Evolutionary conservation across 108 stramenopile species (phyloP).

Genomic region (Pinguiococcus pyrenoidosus): DNA sequence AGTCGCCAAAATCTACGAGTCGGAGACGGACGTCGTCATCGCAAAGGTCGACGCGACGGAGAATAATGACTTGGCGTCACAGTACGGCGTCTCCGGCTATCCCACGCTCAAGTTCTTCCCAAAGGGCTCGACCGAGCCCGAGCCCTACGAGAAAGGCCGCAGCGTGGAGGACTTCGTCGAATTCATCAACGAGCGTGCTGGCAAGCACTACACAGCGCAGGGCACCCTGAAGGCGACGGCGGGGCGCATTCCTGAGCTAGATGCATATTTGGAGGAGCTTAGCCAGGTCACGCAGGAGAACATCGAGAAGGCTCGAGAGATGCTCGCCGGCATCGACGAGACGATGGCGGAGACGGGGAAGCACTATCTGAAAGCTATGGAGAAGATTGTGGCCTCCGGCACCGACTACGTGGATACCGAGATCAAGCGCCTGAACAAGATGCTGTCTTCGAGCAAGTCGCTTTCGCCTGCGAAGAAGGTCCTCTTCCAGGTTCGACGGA

Average conservation of each 20-base stretch:
- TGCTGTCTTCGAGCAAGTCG: too few relatives aligned
- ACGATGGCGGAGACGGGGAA: not conserved
- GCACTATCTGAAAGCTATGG: not conserved
- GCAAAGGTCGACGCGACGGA: constrained; percentile 28
- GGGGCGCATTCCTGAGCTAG: constrained; percentile 4
- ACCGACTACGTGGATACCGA: constrained; percentile 15
- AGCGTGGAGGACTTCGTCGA: constrained; percentile 5
- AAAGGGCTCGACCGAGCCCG: constrained; percentile 12
- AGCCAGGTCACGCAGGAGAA: not conserved
- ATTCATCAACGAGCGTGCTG: constrained; percentile 18
- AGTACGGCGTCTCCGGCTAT: constrained; percentile 37
- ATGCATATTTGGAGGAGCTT: constrained; percentile 1
- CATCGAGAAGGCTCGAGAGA: not conserved
- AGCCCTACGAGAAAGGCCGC: constrained; percentile 10
- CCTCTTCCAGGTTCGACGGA: too few relatives aligned
- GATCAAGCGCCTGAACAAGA: not conserved
- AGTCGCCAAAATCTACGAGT: constrained; percentile 10
- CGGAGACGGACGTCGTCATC: constrained; percentile 17
- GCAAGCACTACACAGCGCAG: constrained; percentile 1
- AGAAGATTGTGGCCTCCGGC: constrained; percentile 14
- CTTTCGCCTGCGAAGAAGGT: too few relatives aligned
- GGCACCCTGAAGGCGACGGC: constrained; percentile 7
- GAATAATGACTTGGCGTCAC: constrained; percentile 10
- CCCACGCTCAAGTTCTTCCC: constrained; percentile 40
- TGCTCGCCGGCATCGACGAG: not conserved